phyloP scores from a whole-genome alignment of 768 basidiomycete genomes.

The Cystofilobasidium ferigula region DNA sequence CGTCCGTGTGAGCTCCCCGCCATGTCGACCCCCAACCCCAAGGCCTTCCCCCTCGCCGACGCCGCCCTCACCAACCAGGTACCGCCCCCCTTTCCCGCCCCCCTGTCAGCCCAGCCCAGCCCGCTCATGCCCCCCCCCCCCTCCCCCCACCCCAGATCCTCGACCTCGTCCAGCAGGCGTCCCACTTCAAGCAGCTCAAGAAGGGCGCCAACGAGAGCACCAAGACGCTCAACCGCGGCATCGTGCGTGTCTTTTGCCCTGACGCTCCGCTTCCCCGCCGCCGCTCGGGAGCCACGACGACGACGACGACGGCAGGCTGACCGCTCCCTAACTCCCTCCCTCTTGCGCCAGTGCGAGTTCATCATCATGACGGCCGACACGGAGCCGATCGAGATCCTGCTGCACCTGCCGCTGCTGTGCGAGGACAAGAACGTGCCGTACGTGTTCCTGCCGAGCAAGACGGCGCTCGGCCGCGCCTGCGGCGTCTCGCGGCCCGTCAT shows the following conservation, averaged over 20 bases:
- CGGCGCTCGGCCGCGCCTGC: constrained; percentile 88
- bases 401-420: constrained; percentile 92
- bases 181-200: constrained; percentile 96
- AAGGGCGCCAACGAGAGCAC: constrained; percentile 99
- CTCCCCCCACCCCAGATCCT: constrained; percentile 55
- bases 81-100: constrained; percentile 31
- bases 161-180: constrained; percentile 86
- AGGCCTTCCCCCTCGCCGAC: constrained; percentile 81
- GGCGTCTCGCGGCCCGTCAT: constrained; percentile 93
- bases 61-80: constrained; percentile 83
- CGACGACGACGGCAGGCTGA: no score
- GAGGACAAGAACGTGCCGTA: constrained; percentile 77
- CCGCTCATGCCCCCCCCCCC: not conserved
- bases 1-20: not conserved
- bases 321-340: not conserved
- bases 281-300: no score
- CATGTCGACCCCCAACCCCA: constrained; percentile 49
- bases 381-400: constrained; percentile 91
- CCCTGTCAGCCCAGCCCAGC: not conserved
- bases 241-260: not conserved
- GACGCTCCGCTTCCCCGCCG: no score
- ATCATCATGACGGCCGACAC: constrained; percentile 90
- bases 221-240: constrained; percentile 56
- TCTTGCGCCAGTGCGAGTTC: constrained; percentile 59
- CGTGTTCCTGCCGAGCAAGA: constrained; percentile 88